These are phyloP conservation scores for Agroathelia rolfsii DNA, from an alignment of 1,284 basidiomycete genomes.

Conservation along the genomic window DNA sequence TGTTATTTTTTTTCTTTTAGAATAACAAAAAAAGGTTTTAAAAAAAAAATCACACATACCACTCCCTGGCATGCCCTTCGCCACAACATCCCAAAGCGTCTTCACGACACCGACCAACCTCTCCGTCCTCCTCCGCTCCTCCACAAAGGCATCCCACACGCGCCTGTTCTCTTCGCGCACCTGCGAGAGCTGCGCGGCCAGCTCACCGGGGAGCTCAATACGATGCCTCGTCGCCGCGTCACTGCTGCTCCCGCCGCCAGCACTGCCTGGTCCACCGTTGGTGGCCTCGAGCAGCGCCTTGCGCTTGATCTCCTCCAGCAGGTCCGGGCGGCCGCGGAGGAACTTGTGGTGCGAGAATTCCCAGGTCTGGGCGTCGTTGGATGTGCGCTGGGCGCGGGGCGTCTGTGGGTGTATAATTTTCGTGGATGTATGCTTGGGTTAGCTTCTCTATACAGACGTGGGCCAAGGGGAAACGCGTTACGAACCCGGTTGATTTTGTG, in stretches of 20 bases:
- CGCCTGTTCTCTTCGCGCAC: conserved; percentile 63
- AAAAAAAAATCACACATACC: conserved; percentile 25
- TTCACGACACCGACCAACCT: conserved; percentile 35
- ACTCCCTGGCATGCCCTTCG: conserved; percentile 40
- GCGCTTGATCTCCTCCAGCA: conserved; percentile 79
- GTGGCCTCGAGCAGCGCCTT: conserved; percentile 76
- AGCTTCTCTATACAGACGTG: too few species aligned
- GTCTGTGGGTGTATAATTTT: too few species aligned
- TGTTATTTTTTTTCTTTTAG: too few species aligned
- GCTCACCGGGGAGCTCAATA: conserved; percentile 71
- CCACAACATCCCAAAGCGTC: conserved; percentile 48
- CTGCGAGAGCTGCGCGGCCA: conserved; percentile 53
- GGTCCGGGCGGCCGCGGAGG: conserved; percentile 68
- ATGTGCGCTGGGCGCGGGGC: conserved; percentile 72
- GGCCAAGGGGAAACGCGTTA: conserved; percentile 9
- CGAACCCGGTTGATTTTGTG: conserved; percentile 74
- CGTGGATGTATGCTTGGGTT: too few species aligned
- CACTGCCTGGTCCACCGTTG: conserved; percentile 29
- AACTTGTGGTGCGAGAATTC: conserved; percentile 87
- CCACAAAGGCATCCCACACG: conserved; percentile 38
- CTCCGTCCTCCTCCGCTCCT: conserved; percentile 43
- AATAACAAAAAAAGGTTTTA: conserved; percentile 2
- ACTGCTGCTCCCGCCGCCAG: too few species aligned
- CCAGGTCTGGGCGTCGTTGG: conserved; percentile 76
- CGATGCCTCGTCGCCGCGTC: conserved; percentile 53